Evolutionary conservation across 192 early-diverging fungal genomes (phyloP), one percentile per base, ranked within the genome.

Genomic region (Umbelopsis sp.): DNA sequence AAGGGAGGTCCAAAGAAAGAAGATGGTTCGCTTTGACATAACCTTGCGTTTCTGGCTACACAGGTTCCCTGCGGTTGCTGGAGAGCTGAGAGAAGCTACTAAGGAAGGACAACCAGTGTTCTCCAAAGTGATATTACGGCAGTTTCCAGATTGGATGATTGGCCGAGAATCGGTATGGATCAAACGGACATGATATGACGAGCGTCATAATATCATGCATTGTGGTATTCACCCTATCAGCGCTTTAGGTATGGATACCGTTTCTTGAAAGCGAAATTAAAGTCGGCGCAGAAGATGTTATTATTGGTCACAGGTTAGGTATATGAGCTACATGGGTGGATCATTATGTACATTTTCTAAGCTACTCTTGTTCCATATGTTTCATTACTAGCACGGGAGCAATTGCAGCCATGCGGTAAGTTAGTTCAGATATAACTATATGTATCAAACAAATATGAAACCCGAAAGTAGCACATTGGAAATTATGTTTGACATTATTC

Each of bases 111-210:
- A 69, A 10, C 49, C 26, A 3, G 34, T 82, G 11, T 82, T 82
- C 47, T 71, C 73, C 2, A 74, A 74, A 10, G 45, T 66, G 10
- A 53, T 82, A 41, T 66, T 82, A 2, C 45, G 66, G 7, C 77
- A 77, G 4, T 82, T 82, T 45, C 80, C 80, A 0, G 80, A 82
- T 68, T 72, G 73, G n/a, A 71, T 62, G 17, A 70, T 73, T 20
- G 80, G 73, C 14, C 66, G 68, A 65, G 80, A 82, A 45, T 71
- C 74, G 20, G 71, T 82, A 24, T 82, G 80, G 77, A 74, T 76
- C 25, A 22, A 31, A 41, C 12, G 7, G 38, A 41, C 38, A 41
- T 41, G 38, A 0, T 11, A 41, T 8, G 36, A 38, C 4, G 4
- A 38, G 36, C 36, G 8, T 11, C 4, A 49, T 49, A 17, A n/a